Evolutionary conservation across 495 filamentous ascomycete species (phyloP), one percentile per base, ranked within the genome.

Genomic region (Hypoxylon rickii): DNA sequence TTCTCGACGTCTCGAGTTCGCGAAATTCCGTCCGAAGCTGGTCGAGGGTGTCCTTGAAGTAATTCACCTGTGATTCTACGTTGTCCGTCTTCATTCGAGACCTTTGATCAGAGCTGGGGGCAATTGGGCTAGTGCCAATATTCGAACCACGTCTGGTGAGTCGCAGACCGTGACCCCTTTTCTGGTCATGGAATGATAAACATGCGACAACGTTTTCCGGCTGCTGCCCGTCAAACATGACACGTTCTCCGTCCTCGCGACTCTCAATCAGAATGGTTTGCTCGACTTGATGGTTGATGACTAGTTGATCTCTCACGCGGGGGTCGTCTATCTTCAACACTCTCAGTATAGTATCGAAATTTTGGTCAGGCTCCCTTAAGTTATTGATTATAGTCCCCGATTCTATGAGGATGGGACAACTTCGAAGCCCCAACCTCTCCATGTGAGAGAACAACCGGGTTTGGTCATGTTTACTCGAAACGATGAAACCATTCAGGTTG

Each of bases 221-320:
- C 21, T 73, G 75, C 29, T 73, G 63, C 6, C 80, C 80, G 37
- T 81, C 78, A 60, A 86, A 87, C 78, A 97, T 89, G 22, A 87
- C 79, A 1, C 80, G 69, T 16, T 86, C 74, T 1, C 87, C 95
- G 45, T 88, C 78, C 8, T 75, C 64, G 13, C 88, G 74, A 34
- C 83, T 71, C 36, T 85, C 79, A 38, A 97, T 85, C 2, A 99
- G 70, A 7, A 96, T 78, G 8, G 86, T 84, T 64, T 97, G 92
- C 50, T 99, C 94, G 38, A 96, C 88, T 6, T 75, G 70, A 61
- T 92, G 79, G 45, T 83, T 85, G 67, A 99, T 90, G 67, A 99
- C 87, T 22, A 97, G 72, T 43, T 91, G 86, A 52, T 88, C 85
- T 26, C 84, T 84, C 17, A 95, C 89, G 36, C 86, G 70, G 11